A percentile compares a stretch with the other conserved stretches of the same genome.
Conservation (phyloP, 495 filamentous ascomycete genomes). For the Lophium mytilinum region DNA sequence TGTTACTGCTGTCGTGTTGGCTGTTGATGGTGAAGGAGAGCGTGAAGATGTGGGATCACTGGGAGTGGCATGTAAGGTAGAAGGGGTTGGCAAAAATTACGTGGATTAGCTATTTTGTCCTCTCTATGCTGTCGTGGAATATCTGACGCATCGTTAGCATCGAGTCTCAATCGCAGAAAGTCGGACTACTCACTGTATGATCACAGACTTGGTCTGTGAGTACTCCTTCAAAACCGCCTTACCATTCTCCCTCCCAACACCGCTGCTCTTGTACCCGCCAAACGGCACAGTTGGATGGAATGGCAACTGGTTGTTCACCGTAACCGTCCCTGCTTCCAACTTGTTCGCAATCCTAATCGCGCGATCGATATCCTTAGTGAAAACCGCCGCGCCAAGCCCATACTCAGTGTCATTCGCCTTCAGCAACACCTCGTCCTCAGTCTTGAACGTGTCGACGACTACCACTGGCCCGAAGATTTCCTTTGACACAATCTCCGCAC, state of each 20-base stretch:
- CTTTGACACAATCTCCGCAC: background rate
- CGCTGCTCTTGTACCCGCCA: conserved; percentile 7
- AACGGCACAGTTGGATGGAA: conserved; percentile 6
- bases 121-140: too few relatives aligned
- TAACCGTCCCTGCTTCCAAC: conserved; percentile 4
- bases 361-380: conserved; percentile 8
- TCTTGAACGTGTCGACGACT: conserved; percentile 6
- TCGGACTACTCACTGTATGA: background rate
- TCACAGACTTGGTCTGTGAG: conserved; percentile 3
- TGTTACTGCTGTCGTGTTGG: too few relatives aligned
- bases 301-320: conserved; percentile 2
- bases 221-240: background rate
- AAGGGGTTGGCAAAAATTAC: too few relatives aligned
- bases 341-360: conserved; percentile 7
- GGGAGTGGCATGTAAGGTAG: too few relatives aligned
- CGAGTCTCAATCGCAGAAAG: too few relatives aligned
- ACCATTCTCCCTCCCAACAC: background rate
- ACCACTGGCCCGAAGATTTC: conserved; percentile 1
- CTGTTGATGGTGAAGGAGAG: too few relatives aligned
- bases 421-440: conserved; percentile 1
- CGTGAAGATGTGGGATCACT: too few relatives aligned
- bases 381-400: conserved; percentile 4
- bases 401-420: conserved; percentile 14
- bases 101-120: too few relatives aligned
- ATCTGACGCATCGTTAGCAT: too few relatives aligned